Conservation (phyloP, 441 rosid species). For the Erodium trifolium region DNA sequence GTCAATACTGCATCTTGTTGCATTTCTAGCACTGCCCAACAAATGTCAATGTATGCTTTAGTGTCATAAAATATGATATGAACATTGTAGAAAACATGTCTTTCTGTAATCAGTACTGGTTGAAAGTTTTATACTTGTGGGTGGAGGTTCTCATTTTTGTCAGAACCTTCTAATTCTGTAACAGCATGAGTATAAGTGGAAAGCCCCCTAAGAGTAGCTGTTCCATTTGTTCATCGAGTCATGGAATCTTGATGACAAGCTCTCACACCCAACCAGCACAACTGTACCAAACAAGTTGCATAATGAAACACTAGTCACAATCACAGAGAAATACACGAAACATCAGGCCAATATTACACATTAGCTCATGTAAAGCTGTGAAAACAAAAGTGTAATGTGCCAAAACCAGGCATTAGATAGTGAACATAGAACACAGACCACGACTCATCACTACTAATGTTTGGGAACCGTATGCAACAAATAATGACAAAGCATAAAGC, state of each 20-base stretch:
- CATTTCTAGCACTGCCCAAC: not conserved
- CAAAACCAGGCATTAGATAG: not conserved
- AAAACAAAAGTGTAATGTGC: not conserved
- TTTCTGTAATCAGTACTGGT: not conserved
- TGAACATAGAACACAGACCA: not conserved
- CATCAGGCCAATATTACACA: not conserved
- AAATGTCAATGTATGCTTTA: not conserved
- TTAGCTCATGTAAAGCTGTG: not conserved
- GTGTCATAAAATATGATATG: not conserved
- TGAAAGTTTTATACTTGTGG: not conserved
- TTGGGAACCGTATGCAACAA: not conserved
- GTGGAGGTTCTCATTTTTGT: not conserved
- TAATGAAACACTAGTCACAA: no score
- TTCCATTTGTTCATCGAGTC: not conserved
- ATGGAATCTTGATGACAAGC: not conserved
- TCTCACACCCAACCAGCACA: not conserved
- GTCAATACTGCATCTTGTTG: not conserved
- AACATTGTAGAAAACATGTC: not conserved
- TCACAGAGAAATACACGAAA: not conserved
- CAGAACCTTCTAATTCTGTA: not conserved
- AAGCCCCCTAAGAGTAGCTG: not conserved
- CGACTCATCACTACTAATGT: not conserved
- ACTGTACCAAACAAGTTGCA: not conserved
- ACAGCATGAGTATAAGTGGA: not conserved
- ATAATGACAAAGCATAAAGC: not conserved